Evolutionary conservation across 306 rosid species (phyloP).

Genomic region (Canavalia ensiformis): DNA sequence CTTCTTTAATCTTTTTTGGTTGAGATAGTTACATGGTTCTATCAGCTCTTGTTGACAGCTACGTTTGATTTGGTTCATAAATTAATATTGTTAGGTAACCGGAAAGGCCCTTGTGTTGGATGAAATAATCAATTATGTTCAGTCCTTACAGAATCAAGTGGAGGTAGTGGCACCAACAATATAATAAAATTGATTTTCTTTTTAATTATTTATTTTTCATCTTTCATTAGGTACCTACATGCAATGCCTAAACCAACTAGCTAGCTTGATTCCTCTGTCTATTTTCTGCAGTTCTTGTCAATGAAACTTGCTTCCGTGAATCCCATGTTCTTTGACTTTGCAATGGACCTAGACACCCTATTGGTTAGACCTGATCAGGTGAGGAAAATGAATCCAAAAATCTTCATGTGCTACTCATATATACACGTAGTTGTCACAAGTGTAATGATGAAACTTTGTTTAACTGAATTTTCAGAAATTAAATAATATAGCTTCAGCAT

Average conservation of each 20-base stretch:
- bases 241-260: conserved; percentile 8
- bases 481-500: conserved; percentile 53
- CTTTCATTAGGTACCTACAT: neutral
- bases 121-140: conserved; percentile 98
- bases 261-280: neutral
- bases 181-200: neutral
- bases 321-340: conserved; percentile 71
- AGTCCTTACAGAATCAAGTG: conserved; percentile 96
- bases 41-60: conserved; percentile 47
- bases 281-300: conserved; percentile 78
- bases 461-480: conserved; percentile 56
- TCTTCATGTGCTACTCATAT: conserved; percentile 17
- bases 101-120: conserved; percentile 99
- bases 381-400: neutral
- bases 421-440: neutral
- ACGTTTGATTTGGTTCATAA: conserved; percentile 58
- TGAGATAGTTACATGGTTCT: conserved; percentile 33
- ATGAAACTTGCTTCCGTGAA: conserved; percentile 87
- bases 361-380: conserved; percentile 75
- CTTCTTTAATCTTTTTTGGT: conserved; percentile 35
- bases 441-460: conserved; percentile 35
- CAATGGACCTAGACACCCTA: conserved; percentile 69
- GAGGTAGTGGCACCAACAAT: conserved; percentile 65
- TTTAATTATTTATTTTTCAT: neutral
- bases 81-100: conserved; percentile 64